Conservation (phyloP, 2,329 filamentous ascomycete genomes). For the Sarocladium strictum region DNA sequence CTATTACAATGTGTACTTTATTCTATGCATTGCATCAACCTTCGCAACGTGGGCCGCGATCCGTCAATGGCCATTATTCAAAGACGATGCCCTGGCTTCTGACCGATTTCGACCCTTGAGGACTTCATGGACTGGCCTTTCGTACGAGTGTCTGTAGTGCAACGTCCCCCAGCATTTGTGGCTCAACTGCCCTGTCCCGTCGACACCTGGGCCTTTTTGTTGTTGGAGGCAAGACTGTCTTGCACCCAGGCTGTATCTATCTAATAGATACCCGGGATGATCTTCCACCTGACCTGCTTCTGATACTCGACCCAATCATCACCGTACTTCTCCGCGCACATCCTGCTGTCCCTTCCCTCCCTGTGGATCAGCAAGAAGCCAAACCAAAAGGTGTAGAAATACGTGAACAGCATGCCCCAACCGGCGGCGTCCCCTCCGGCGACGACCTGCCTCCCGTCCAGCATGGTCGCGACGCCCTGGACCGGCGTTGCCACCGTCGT, state of each 20-base stretch:
- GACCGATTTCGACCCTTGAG: constrained; percentile 10
- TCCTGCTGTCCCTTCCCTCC: constrained; percentile 77
- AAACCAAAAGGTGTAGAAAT: constrained; percentile 90
- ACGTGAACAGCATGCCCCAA: constrained; percentile 81
- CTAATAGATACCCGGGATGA: constrained; percentile 76
- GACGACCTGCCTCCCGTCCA: constrained; percentile 50
- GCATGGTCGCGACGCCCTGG: constrained; percentile 43
- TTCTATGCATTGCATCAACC: too few species aligned
- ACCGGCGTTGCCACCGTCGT: constrained; percentile 19
- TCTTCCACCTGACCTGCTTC: constrained; percentile 67
- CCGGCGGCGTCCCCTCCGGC: constrained; percentile 66
- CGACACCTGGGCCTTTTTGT: too few species aligned
- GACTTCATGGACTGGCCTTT: too few species aligned
- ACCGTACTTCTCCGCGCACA: constrained; percentile 82
- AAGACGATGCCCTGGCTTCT: not conserved
- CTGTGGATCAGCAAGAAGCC: constrained; percentile 76
- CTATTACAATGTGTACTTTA: too few species aligned
- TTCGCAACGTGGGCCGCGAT: too few species aligned
- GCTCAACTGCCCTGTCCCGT: too few species aligned
- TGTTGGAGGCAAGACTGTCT: too few species aligned
- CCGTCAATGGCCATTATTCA: too few species aligned
- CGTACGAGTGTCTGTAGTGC: too few species aligned
- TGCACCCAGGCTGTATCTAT: too few species aligned
- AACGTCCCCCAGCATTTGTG: too few species aligned
- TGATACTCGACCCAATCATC: constrained; percentile 85